Conservation (phyloP, 768 basidiomycete genomes). For the Mycena metata region DNA sequence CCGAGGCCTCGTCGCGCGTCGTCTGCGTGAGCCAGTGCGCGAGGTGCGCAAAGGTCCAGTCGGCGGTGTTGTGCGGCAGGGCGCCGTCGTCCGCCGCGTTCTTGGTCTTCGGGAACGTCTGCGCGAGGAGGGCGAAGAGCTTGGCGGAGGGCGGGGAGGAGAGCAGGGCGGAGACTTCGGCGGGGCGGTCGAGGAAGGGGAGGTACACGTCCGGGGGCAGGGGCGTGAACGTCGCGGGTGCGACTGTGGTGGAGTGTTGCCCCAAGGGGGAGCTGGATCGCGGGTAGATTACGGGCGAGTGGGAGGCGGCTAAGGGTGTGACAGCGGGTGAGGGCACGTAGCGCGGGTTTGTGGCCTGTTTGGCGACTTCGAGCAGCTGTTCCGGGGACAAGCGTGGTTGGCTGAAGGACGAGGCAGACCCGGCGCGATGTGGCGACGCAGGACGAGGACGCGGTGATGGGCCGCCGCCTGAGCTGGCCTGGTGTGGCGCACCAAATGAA, state of each 20-base stretch:
- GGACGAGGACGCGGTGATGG: constrained; percentile 63
- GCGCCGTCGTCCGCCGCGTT: constrained; percentile 42
- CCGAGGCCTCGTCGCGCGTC: constrained; percentile 73
- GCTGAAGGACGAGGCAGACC: constrained; percentile 49
- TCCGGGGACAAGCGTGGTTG: constrained; percentile 76
- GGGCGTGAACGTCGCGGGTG: constrained; percentile 77
- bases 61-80: constrained; percentile 67
- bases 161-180: constrained; percentile 80
- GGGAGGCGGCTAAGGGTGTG: constrained; percentile 34
- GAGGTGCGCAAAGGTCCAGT: constrained; percentile 83
- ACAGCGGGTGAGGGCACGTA: constrained; percentile 34
- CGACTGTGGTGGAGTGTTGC: constrained; percentile 34
- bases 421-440: constrained; percentile 59
- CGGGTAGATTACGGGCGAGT: constrained; percentile 40
- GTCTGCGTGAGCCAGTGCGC: constrained; percentile 74
- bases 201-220: constrained; percentile 84
- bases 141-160: constrained; percentile 74
- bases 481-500: constrained; percentile 60
- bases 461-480: constrained; percentile 49
- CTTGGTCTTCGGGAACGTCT: constrained; percentile 67
- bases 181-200: constrained; percentile 87
- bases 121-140: constrained; percentile 78
- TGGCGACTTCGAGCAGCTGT: constrained; percentile 81
- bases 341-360: constrained; percentile 64
- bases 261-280: constrained; percentile 33